A percentile compares a stretch with the other conserved stretches of the same genome.
Evolutionary conservation across 768 basidiomycete species (phyloP).

Genomic region (Ramaria sp.): DNA sequence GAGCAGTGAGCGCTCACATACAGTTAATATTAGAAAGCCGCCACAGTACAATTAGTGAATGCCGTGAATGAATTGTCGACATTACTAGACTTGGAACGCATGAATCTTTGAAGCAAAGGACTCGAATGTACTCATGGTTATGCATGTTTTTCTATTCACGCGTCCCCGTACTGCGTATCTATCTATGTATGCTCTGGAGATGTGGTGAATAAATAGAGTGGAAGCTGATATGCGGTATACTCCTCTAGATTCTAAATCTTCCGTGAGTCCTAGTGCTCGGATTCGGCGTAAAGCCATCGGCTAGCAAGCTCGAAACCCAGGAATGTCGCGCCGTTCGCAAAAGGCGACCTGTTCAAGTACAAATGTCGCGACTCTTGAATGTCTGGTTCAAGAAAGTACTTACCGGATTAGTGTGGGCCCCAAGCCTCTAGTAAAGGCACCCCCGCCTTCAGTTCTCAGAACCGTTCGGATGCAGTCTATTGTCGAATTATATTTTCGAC

Average conservation of each 20-base stretch:
- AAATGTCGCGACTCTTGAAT: conserved; percentile 3
- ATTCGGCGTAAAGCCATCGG: conserved; percentile 26
- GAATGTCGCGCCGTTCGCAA: conserved; percentile 96
- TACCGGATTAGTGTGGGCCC: conserved; percentile 86
- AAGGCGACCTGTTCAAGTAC: conserved; percentile 57
- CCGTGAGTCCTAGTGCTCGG: not conserved
- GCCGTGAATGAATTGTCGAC: not conserved
- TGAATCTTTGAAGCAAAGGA: too few relatives aligned
- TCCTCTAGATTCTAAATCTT: not conserved
- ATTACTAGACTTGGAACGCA: too few relatives aligned
- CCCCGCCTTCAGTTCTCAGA: conserved; percentile 72
- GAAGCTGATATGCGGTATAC: not conserved
- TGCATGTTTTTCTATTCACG: too few relatives aligned
- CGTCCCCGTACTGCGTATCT: too few relatives aligned
- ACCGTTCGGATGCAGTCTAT: conserved; percentile 76
- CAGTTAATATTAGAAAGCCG: too few relatives aligned
- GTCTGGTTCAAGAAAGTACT: conserved; percentile 17
- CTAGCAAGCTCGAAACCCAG: conserved; percentile 91
- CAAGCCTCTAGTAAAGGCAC: conserved; percentile 87
- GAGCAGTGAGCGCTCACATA: too few relatives aligned
- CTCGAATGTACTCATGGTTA: too few relatives aligned
- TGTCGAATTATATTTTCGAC: conserved; percentile 75
- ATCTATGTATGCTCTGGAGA: too few relatives aligned
- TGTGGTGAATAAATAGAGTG: not conserved
- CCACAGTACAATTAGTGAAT: too few relatives aligned